Base-by-base conservation (phyloP, 2,329 filamentous ascomycete genomes). In the Cytospora chrysosperma region DNA sequence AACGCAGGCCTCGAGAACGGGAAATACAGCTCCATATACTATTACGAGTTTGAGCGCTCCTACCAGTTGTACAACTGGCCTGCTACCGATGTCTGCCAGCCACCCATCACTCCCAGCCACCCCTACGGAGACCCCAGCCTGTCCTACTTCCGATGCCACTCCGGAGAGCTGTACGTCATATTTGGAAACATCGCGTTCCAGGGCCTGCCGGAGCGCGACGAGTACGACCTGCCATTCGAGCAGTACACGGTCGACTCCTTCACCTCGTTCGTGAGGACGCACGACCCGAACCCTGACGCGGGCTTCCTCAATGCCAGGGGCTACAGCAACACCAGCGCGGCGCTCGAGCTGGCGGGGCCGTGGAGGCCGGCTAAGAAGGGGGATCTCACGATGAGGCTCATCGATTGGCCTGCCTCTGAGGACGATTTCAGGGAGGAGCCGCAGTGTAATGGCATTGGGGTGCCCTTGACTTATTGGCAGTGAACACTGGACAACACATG, bases 21-120 rank as follows among this genome's bases (percentile, higher is more conserved):
- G 3, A 78, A 79, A 0, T 82, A 86, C 69, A 71, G 76, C 30
- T 72, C 75, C 0, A 75, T 84, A 0, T 87, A 83, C 70, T 86
- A 81, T 70, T 88, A 88, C 72, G 82, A 87, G 70, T 83, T 87
- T 68, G 82, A 86, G 65, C 79, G 85, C 52, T 82, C 81, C 0
- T 84, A 83, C 68, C 77, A 79, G 62, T 81, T 79, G 1, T 79
- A 79, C 56, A 81, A 81, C 40, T 85, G 83, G 34, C 85, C 86
- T 55, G 75, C 77, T 24, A 76, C 82, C 3, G 81, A 82, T 51
- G 75, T 81, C 0, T 82, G 81, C 78, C 79, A 72, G 71, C 78
- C 67, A 65, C 77, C 70, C 67, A 72, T 55, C 67, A 80, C 61
- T 65, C 67, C 61, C 67, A 70, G 62, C 65, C 77, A 51, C 65